Evolutionary conservation across 176 grass and related monocot genomes (phyloP).

Genomic region (Oryza nivara): DNA sequence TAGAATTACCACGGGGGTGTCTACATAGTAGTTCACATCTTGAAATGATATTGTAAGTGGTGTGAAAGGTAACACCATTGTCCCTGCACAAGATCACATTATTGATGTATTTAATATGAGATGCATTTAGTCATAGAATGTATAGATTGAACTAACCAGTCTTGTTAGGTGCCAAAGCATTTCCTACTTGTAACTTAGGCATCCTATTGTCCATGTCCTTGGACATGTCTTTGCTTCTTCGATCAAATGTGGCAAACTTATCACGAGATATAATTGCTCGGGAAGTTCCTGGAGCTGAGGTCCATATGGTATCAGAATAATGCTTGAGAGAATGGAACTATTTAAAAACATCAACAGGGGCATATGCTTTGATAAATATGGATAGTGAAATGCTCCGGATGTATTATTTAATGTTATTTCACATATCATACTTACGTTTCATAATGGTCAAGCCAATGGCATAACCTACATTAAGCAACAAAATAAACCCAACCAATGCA

Average conservation of each 20-base stretch:
- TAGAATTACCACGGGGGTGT: conserved; percentile 58
- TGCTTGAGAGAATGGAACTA: no score
- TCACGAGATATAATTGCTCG: conserved; percentile 43
- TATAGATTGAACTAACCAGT: conserved; percentile 38
- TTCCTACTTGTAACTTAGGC: conserved; percentile 23
- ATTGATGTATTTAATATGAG: background rate
- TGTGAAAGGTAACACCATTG: conserved; percentile 80
- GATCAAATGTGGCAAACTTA: conserved; percentile 41
- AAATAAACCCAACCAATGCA: conserved; percentile 62
- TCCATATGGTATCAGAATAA: background rate
- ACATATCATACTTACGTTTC: conserved; percentile 39
- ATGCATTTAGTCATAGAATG: background rate
- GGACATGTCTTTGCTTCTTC: conserved; percentile 2
- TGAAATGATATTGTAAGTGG: conserved; percentile 73
- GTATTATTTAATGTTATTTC: background rate
- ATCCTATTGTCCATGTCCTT: background rate
- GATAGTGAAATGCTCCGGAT: no score
- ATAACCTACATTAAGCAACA: conserved; percentile 74
- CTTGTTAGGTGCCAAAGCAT: conserved; percentile 8
- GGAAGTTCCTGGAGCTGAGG: conserved; percentile 49
- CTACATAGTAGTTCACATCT: conserved; percentile 84
- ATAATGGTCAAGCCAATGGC: conserved; percentile 63
- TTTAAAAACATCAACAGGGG: background rate
- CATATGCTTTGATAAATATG: no score
- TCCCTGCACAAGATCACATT: conserved; percentile 49